These are phyloP conservation scores for Irpex sp. DNA, from an alignment of 1,284 basidiomycete species.

Conservation along the genomic window DNA sequence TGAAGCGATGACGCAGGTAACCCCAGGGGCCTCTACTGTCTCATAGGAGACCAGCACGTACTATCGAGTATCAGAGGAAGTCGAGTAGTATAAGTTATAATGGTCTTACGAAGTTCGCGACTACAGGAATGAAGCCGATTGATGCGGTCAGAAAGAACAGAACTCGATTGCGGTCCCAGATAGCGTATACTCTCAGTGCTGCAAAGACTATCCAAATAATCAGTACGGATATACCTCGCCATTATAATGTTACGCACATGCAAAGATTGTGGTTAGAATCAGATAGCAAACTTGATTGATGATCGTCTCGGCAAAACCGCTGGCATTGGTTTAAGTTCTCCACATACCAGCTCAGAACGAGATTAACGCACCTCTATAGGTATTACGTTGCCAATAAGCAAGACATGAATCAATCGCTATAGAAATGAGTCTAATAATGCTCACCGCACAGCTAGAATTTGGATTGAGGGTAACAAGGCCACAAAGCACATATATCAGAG, in stretches of 20 bases:
- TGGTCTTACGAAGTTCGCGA: background rate
- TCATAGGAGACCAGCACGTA: no score
- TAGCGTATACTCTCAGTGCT: background rate
- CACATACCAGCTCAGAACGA: no score
- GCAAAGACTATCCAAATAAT: slow-evolving; percentile 1
- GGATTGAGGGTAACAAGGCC: background rate
- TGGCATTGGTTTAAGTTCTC: no score
- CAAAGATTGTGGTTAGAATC: background rate
- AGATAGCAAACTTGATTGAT: background rate
- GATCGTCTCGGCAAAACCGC: no score
- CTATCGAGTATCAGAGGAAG: background rate
- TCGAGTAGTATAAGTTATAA: background rate
- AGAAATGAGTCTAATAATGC: background rate
- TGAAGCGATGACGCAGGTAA: background rate
- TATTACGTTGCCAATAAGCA: no score
- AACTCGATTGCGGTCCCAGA: background rate
- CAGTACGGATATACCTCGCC: background rate
- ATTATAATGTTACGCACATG: background rate
- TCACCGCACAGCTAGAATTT: background rate
- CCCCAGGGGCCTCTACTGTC: background rate
- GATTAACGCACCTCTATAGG: no score
- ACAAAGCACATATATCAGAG: background rate
- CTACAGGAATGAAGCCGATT: background rate
- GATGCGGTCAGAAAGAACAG: no score
- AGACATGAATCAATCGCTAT: no score